Evolutionary conservation across 371 early-diverging fungal genomes (phyloP).

Genomic region (Conidiobolus incongruus): DNA sequence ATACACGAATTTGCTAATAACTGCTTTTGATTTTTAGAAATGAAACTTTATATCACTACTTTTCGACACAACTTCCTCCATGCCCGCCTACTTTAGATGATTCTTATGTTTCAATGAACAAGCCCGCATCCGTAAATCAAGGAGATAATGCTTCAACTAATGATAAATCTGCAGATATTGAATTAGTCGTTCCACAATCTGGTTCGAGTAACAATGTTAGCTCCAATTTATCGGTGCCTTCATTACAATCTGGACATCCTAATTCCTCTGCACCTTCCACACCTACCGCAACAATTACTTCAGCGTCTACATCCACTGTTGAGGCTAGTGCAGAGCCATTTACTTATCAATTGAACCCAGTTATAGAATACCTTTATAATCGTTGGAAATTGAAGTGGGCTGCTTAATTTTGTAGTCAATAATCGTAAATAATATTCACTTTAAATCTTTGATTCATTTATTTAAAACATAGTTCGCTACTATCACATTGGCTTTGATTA

Average conservation of each 20-base stretch:
- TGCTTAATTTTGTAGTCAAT: neutral
- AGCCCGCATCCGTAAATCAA: too few relatives aligned
- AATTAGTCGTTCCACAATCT: too few relatives aligned
- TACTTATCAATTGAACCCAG: constrained; percentile 4
- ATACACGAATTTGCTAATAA: too few relatives aligned
- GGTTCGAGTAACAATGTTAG: too few relatives aligned
- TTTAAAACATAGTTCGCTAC: too few relatives aligned
- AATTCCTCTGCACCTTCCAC: constrained; percentile 2
- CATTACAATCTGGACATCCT: too few relatives aligned
- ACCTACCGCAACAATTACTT: constrained; percentile 2
- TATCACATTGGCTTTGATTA: too few relatives aligned
- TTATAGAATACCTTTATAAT: constrained; percentile 4
- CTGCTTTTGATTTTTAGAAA: neutral
- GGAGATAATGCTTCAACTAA: too few relatives aligned
- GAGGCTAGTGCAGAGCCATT: constrained; percentile 4
- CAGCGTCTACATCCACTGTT: constrained; percentile 2
- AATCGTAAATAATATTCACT: neutral
- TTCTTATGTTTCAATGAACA: neutral
- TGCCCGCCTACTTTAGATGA: neutral
- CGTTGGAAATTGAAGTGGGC: constrained; percentile 6
- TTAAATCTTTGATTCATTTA: too few relatives aligned
- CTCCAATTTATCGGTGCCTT: too few relatives aligned
- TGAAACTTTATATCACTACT: constrained; percentile 4
- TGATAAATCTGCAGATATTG: too few relatives aligned
- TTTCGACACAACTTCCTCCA: constrained; percentile 4